Evolutionary conservation across 441 rosid species (phyloP).

Genomic region (Raphanus hybrid): DNA sequence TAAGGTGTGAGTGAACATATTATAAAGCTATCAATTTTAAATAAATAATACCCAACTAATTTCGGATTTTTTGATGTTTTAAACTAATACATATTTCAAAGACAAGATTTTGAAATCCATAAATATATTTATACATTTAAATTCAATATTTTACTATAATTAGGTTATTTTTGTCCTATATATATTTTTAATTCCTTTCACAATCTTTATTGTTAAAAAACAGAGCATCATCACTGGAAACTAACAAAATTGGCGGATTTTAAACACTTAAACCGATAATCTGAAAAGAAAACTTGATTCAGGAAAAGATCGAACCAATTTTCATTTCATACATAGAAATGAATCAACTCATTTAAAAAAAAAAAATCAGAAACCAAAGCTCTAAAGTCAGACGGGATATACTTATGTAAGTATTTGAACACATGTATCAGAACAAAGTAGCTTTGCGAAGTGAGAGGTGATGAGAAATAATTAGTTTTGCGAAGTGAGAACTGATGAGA

Average conservation of each 20-base stretch:
- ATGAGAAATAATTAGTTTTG: not conserved
- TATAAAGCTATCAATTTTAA: not conserved
- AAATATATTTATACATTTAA: not conserved
- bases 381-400: not conserved
- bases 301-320: not conserved
- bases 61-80: slow-evolving; percentile 2
- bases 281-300: not conserved
- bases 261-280: slow-evolving; percentile 6
- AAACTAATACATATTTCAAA: not conserved
- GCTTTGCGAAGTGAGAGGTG: not conserved
- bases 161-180: not conserved
- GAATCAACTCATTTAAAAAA: not conserved
- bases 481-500: not conserved
- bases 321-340: not conserved
- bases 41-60: not conserved
- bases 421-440: not conserved
- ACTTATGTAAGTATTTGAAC: not conserved
- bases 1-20: not conserved
- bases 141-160: not conserved
- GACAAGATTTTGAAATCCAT: slow-evolving; percentile 2
- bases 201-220: not conserved
- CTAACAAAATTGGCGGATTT: slow-evolving; percentile 7
- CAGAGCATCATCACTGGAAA: slow-evolving; percentile 12
- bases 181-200: not conserved
- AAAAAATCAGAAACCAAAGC: not conserved